Conservation (phyloP, 352 stramenopile species). For the Globisporangium paroecandrum region DNA sequence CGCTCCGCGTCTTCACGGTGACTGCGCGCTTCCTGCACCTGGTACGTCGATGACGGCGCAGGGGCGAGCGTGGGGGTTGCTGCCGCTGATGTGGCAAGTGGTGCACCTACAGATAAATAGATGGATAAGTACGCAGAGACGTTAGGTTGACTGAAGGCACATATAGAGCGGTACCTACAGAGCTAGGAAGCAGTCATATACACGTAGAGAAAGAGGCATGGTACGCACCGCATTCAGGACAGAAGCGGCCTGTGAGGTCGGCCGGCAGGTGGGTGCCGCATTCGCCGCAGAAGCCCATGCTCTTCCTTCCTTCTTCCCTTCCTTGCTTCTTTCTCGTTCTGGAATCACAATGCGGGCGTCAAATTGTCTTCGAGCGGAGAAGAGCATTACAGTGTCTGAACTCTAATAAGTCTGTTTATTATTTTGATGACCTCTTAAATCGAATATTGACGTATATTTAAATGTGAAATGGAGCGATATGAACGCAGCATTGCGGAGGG, state of each 20-base stretch:
- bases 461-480: background rate
- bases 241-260: conserved; percentile 62
- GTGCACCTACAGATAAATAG: background rate
- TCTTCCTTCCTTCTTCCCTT: background rate
- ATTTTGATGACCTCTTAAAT: background rate
- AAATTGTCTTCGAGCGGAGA: background rate
- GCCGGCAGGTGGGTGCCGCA: conserved; percentile 61
- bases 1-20: conserved; percentile 52
- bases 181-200: background rate
- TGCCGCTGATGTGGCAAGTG: conserved; percentile 9
- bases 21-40: conserved; percentile 26
- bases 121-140: background rate
- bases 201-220: background rate
- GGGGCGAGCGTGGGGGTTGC: background rate
- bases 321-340: background rate
- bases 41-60: conserved; percentile 9
- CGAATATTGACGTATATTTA: background rate
- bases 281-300: conserved; percentile 83
- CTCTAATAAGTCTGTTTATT: background rate
- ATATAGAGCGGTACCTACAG: too few relatives aligned
- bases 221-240: conserved; percentile 69
- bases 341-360: background rate
- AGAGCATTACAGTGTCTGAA: background rate
- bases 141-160: background rate
- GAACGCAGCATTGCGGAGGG: background rate